Evolutionary conservation across 305 asterid genomes (phyloP).

Genomic region (Vinca major): DNA sequence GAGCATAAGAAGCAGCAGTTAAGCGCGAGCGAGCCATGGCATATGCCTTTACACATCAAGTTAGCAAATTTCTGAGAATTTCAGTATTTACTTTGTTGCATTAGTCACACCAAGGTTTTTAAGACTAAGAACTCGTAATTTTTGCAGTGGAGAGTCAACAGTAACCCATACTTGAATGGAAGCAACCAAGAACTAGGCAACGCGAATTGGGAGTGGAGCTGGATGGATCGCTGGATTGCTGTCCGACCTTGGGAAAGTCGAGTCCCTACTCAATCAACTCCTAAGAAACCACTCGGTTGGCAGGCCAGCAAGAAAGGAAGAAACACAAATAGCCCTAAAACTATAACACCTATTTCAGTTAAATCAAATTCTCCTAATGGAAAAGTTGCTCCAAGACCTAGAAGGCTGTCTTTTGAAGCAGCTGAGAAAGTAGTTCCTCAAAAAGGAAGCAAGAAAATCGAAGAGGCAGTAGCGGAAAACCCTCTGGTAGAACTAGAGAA

Average conservation of each 20-base stretch:
- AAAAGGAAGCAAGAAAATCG: constrained; percentile 31
- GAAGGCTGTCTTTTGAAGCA: constrained; percentile 38
- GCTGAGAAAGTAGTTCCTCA: constrained; percentile 31
- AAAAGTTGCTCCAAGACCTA: constrained; percentile 35
- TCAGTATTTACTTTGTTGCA: constrained; percentile 3
- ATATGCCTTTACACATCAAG: constrained; percentile 91
- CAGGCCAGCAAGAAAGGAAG: constrained; percentile 29
- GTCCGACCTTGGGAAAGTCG: constrained; percentile 96
- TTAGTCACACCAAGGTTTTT: constrained; percentile 9
- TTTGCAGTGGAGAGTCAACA: constrained; percentile 79
- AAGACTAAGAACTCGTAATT: not conserved
- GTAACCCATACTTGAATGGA: constrained; percentile 41
- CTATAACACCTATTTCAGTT: constrained; percentile 30
- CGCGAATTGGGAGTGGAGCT: constrained; percentile 92
- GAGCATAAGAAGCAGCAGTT: constrained; percentile 47
- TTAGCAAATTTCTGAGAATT: constrained; percentile 13
- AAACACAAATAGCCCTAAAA: constrained; percentile 27
- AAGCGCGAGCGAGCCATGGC: constrained; percentile 93
- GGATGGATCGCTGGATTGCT: constrained; percentile 92
- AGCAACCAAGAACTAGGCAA: constrained; percentile 42
- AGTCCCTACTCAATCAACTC: constrained; percentile 33
- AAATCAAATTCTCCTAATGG: constrained; percentile 46
- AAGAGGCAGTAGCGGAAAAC: constrained; percentile 27
- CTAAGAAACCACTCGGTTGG: constrained; percentile 32
- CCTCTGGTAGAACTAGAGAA: constrained; percentile 8